Percentiles rank a stretch among this genome's conserved stretches.
These are phyloP conservation scores for Microsporum audouinii DNA, from an alignment of 2,329 filamentous ascomycete genomes.

Conservation along the genomic window DNA sequence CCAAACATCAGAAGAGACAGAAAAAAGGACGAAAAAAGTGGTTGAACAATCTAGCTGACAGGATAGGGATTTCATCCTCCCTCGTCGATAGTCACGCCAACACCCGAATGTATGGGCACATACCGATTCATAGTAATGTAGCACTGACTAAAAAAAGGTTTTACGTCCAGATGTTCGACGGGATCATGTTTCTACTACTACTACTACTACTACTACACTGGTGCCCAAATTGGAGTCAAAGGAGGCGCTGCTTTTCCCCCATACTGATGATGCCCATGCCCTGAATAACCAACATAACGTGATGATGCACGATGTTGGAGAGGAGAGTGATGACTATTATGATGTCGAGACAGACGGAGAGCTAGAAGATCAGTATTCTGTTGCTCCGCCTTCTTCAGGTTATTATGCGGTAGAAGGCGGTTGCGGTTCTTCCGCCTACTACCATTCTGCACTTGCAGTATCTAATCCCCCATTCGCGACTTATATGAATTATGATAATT, in stretches of 20 bases:
- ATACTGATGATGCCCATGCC: background rate
- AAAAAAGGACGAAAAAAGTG: too few relatives aligned
- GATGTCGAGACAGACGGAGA: slow-evolving; percentile 54
- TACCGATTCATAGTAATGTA: slow-evolving; percentile 6
- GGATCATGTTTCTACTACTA: slow-evolving; percentile 3
- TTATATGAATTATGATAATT: slow-evolving; percentile 37
- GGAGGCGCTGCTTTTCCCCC: background rate
- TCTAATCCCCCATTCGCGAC: slow-evolving; percentile 32
- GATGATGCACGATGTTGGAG: slow-evolving; percentile 24
- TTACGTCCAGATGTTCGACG: slow-evolving; percentile 5
- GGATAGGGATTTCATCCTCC: slow-evolving; percentile 6
- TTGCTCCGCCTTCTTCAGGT: slow-evolving; percentile 15
- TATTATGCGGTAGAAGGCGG: slow-evolving; percentile 33
- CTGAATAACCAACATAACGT: background rate
- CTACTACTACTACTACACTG: background rate
- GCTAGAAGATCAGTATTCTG: slow-evolving; percentile 25
- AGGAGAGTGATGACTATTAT: slow-evolving; percentile 51
- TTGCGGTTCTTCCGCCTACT: slow-evolving; percentile 23
- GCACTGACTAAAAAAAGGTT: slow-evolving; percentile 5
- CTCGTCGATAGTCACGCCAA: background rate
- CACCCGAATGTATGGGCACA: slow-evolving; percentile 7
- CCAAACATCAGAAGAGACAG: background rate
- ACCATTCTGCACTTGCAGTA: slow-evolving; percentile 22
- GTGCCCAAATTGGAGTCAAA: slow-evolving; percentile 4
- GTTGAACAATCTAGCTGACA: slow-evolving; percentile 1